Conservation (phyloP, 2,329 filamentous ascomycete species). For the Penicillium olsonii region DNA sequence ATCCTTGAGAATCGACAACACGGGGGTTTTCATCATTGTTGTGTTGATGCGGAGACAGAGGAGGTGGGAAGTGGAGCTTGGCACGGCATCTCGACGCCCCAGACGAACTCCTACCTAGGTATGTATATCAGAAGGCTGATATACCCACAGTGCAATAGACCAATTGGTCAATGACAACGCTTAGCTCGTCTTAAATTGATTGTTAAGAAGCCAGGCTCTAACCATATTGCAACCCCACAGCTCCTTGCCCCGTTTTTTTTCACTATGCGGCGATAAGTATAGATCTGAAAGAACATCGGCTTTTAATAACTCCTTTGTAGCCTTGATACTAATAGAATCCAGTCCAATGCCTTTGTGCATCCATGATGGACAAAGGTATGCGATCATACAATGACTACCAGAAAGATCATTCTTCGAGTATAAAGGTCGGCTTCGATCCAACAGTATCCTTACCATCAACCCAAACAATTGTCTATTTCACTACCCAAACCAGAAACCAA, state of each 20-base stretch:
- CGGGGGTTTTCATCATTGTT: slow-evolving; percentile 4
- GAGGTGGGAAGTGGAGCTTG: slow-evolving; percentile 3
- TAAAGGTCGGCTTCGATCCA: too few species aligned
- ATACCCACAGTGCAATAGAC: background rate
- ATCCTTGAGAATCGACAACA: slow-evolving; percentile 33
- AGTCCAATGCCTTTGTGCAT: background rate
- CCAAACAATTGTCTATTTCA: too few species aligned
- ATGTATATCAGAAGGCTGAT: background rate
- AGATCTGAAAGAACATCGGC: background rate
- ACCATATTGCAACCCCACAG: background rate
- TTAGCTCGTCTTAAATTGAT: background rate
- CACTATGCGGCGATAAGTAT: background rate
- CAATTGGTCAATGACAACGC: background rate
- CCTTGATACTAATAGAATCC: background rate
- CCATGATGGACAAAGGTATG: background rate
- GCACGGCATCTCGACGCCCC: too few species aligned
- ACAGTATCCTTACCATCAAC: too few species aligned
- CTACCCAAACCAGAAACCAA: too few species aligned
- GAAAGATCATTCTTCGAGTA: too few species aligned
- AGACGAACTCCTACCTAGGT: too few species aligned
- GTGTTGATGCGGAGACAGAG: slow-evolving; percentile 2
- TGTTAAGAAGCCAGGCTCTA: background rate
- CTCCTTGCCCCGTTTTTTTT: background rate
- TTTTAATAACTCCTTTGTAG: background rate
- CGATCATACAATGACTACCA: background rate